These are phyloP conservation scores for Salix koriyanagi DNA, from an alignment of 345 rosid species.

Conservation along the genomic window DNA sequence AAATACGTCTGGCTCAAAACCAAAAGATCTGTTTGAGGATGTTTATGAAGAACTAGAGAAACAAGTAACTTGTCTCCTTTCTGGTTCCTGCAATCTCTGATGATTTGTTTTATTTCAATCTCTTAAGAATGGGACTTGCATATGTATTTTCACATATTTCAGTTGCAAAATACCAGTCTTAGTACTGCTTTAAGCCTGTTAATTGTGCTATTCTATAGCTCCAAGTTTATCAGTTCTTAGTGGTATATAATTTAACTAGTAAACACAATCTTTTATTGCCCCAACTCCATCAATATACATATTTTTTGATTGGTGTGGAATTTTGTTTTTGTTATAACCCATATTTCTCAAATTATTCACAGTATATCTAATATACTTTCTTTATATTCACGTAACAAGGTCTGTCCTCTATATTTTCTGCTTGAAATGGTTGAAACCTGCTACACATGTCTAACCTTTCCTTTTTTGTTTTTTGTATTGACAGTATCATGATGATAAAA, in stretches of 20 bases:
- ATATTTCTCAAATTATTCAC: not conserved
- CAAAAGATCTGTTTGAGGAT: slow-evolving; percentile 95
- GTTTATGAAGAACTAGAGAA: slow-evolving; percentile 72
- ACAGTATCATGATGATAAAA: slow-evolving; percentile 88
- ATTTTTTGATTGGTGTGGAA: not conserved
- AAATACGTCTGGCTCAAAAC: slow-evolving; percentile 81
- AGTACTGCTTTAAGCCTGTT: not conserved
- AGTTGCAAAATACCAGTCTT: not conserved
- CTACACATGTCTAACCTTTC: not conserved
- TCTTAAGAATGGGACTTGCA: not conserved
- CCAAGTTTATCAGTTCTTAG: not conserved
- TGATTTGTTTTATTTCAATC: not conserved
- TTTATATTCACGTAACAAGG: not conserved
- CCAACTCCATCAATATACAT: not conserved
- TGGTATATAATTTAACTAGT: not conserved
- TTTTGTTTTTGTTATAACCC: not conserved
- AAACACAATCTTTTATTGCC: not conserved
- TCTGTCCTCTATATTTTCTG: not conserved
- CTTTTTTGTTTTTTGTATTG: not conserved
- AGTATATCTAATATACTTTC: not conserved
- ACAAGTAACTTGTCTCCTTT: slow-evolving; percentile 43
- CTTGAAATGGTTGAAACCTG: not conserved
- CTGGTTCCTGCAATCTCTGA: not conserved
- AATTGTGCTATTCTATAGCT: not conserved
- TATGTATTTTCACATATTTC: not conserved